Evolutionary conservation across 257 asterid species (phyloP), one percentile per base, ranked within the genome.

Genomic region (Oldenlandia corymbosa): DNA sequence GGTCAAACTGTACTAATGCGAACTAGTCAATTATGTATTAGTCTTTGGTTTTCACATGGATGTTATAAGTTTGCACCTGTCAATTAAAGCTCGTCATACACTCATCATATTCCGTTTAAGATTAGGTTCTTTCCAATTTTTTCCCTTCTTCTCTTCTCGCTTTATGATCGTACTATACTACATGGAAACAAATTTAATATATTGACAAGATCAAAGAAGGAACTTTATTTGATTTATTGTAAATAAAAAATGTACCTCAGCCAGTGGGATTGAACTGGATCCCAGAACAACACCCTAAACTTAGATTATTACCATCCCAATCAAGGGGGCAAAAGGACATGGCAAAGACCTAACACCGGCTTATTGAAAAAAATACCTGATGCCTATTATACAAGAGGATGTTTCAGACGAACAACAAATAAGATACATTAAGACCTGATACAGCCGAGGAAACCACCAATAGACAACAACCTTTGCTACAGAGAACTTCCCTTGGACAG

Each of bases 1-100:
- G 45, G 73, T 48, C 13, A 72, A 62, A 56, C 21, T 61, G 14
- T 54, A 34, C 32, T 51, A 51, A 10, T n/a, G n/a, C n/a, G n/a
- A n/a, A n/a, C n/a, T n/a, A n/a, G n/a, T n/a, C n/a, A n/a, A 12
- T 2, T n/a, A 6, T 34, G 6, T n/a, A n/a, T n/a, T n/a, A n/a
- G n/a, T n/a, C n/a, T n/a, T n/a, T n/a, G n/a, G n/a, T n/a, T n/a
- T n/a, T n/a, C n/a, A n/a, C n/a, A n/a, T n/a, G n/a, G n/a, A n/a
- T n/a, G n/a, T n/a, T n/a, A n/a, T n/a, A n/a, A n/a, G n/a, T n/a
- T n/a, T n/a, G n/a, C n/a, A n/a, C n/a, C n/a, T n/a, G n/a, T n/a
- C n/a, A n/a, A n/a, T n/a, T n/a, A n/a, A n/a, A n/a, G n/a, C n/a
- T n/a, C n/a, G n/a, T n/a, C n/a, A n/a, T n/a, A n/a, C n/a, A n/a